Percentiles rank a stretch among this genome's conserved stretches.
phyloP scores from a whole-genome alignment of 164 flowering plant species.

The Echeveria elegans region DNA sequence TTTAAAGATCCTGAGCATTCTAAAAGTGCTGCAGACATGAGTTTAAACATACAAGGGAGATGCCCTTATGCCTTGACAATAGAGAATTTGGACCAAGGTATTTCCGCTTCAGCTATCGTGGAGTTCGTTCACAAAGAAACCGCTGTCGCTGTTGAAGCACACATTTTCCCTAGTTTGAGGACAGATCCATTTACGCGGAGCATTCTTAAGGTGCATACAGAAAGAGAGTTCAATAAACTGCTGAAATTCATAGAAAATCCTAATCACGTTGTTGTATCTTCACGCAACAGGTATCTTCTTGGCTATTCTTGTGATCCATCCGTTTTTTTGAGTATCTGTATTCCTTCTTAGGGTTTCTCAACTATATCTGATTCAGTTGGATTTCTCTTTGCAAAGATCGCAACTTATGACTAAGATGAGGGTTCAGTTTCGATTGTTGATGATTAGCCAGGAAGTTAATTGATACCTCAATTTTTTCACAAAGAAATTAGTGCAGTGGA shows the following conservation, averaged over 20 bases:
- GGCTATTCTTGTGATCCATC: not conserved
- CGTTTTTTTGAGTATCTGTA: too few relatives aligned
- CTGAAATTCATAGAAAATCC: slow-evolving; percentile 27
- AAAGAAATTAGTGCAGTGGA: not conserved
- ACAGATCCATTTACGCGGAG: slow-evolving; percentile 31
- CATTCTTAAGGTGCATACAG: slow-evolving; percentile 19
- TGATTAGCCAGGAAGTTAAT: not conserved
- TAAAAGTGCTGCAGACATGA: not conserved
- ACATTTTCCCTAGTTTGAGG: slow-evolving; percentile 30
- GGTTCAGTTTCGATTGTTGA: not conserved
- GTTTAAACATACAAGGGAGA: not conserved
- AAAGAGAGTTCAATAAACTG: slow-evolving; percentile 26
- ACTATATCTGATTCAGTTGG: not conserved
- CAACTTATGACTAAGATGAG: not conserved
- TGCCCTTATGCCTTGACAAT: slow-evolving; percentile 8
- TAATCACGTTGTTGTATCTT: slow-evolving; percentile 33
- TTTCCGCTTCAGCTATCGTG: slow-evolving; percentile 23
- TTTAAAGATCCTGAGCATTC: not conserved
- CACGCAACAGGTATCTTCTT: slow-evolving; percentile 33
- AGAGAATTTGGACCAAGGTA: slow-evolving; percentile 42
- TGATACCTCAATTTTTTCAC: not conserved
- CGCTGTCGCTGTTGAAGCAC: slow-evolving; percentile 22
- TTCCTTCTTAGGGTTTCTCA: not conserved
- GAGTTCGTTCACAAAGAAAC: slow-evolving; percentile 30
- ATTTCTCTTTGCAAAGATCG: not conserved